Evolutionary conservation across 108 stramenopile species (phyloP), one percentile per base, ranked within the genome.

Genomic region (Nitzschia inconspicua): DNA sequence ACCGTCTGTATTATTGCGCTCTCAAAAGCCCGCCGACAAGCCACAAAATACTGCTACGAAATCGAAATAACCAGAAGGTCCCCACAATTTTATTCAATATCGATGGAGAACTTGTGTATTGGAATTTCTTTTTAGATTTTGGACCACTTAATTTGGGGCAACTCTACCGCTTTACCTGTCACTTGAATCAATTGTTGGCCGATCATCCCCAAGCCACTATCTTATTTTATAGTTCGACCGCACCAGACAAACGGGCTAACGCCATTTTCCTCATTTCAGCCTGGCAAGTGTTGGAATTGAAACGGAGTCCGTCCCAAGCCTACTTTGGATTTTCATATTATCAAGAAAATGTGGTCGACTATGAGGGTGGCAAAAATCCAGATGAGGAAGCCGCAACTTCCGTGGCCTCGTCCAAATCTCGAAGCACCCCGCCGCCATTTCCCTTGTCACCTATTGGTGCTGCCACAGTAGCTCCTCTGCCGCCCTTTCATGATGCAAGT

Each of bases 121-220:
- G 97, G 97, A 98, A 97, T 59, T 99, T 98, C 71, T 99, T 94
- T 78, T 77, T 98, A 18, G 99, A 99, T 71, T 99, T 96, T 76
- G 99, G 99, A n/a, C 99, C 98, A 11, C 77, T 98, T 13, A 98
- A 96, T 61, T 73, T 99, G 2, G 98, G 94, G 2, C 97, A 96
- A 71, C 64, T 98, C 2, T 93, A 91, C 66, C 91, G 97, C n/a
- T 99, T 98, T 66, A 94, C 88, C 36, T 46, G 66, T 4, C 67
- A 75, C 35, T 73, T 99, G 35, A 95, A 98, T 60, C 16, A 31
- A 13, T 14, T 58, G 35, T 22, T 68, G 49, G 59, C 51, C 35
- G 16, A 14, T 9, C 28, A 42, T 31, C 19, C 18, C 50, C 13
- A n/a, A 39, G 0, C 42, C 49, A 35, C 50, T 43, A 75, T 98